These are phyloP conservation scores for Cyclotella choctawhatcheeana DNA, from an alignment of 108 stramenopile species.

Conservation along the genomic window DNA sequence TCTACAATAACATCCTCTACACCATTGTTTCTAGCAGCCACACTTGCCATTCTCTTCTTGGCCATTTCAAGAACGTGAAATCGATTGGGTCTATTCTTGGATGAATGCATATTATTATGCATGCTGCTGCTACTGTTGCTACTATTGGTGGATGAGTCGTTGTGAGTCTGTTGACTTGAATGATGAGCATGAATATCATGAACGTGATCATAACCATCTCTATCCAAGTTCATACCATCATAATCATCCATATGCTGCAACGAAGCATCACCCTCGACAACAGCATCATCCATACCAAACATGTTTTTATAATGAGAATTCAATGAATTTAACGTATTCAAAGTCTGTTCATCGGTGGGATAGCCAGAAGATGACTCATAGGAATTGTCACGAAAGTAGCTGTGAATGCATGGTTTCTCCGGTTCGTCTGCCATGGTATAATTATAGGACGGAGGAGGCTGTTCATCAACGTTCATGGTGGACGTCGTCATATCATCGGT, in stretches of 20 bases:
- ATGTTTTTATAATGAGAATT: not conserved
- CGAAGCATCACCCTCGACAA: not conserved
- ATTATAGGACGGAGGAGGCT: not conserved
- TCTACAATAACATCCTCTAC: not conserved
- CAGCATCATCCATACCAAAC: slow-evolving; percentile 1
- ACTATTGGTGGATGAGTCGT: not conserved
- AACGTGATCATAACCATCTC: too few relatives aligned
- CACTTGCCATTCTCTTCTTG: not conserved
- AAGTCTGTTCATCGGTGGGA: slow-evolving; percentile 23
- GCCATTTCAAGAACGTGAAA: slow-evolving; percentile 12
- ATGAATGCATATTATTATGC: not conserved
- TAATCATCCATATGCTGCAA: not conserved
- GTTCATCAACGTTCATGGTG: too few relatives aligned
- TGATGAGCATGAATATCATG: too few relatives aligned
- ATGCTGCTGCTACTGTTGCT: not conserved
- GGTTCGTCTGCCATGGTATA: not conserved
- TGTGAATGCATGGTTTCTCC: not conserved
- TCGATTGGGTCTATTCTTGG: not conserved
- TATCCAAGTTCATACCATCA: too few relatives aligned
- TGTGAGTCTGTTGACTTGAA: too few relatives aligned
- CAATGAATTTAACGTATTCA: slow-evolving; percentile 7
- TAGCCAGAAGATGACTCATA: not conserved
- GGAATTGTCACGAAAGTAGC: not conserved
- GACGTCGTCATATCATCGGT: slow-evolving; percentile 6
- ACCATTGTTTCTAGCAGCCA: not conserved